These are phyloP conservation scores for Penicillium atrosanguineum DNA, from an alignment of 495 filamentous ascomycete genomes.

Conservation along the genomic window DNA sequence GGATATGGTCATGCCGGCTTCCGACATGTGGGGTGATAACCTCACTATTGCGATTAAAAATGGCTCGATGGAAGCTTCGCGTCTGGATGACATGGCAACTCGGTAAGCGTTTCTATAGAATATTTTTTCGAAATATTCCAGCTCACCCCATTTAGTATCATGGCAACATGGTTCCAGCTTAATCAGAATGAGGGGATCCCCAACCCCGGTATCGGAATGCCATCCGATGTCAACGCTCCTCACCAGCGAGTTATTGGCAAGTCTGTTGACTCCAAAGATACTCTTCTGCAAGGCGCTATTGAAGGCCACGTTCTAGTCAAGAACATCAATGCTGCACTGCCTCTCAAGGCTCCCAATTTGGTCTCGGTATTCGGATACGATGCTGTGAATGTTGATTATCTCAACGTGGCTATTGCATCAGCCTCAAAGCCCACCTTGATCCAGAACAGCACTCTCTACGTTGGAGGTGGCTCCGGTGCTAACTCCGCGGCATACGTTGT, in stretches of 20 bases:
- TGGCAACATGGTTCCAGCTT: constrained; percentile 83
- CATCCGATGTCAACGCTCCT: constrained; percentile 61
- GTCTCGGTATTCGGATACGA: constrained; percentile 72
- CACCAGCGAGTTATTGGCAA: constrained; percentile 59
- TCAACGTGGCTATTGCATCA: constrained; percentile 35
- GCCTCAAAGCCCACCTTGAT: background rate
- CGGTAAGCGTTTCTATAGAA: constrained; percentile 35
- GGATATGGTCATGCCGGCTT: constrained; percentile 59
- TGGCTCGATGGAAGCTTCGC: constrained; percentile 41
- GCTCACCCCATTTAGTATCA: constrained; percentile 67
- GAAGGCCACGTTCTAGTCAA: constrained; percentile 72
- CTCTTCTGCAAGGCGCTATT: constrained; percentile 53
- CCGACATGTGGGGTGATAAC: constrained; percentile 43
- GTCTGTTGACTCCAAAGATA: constrained; percentile 49
- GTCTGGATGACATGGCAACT: constrained; percentile 58
- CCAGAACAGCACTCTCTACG: constrained; percentile 59
- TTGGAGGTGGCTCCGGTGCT: constrained; percentile 62
- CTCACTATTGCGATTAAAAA: constrained; percentile 52
- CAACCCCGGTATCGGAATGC: constrained; percentile 58
- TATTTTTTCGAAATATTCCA: constrained; percentile 29
- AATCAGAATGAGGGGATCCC: constrained; percentile 65
- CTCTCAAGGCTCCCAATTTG: constrained; percentile 53
- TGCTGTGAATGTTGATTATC: constrained; percentile 63
- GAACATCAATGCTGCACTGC: constrained; percentile 62
- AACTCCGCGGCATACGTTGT: constrained; percentile 57